Conservation (phyloP, 495 filamentous ascomycete genomes). For the Penicillium desertorum region DNA sequence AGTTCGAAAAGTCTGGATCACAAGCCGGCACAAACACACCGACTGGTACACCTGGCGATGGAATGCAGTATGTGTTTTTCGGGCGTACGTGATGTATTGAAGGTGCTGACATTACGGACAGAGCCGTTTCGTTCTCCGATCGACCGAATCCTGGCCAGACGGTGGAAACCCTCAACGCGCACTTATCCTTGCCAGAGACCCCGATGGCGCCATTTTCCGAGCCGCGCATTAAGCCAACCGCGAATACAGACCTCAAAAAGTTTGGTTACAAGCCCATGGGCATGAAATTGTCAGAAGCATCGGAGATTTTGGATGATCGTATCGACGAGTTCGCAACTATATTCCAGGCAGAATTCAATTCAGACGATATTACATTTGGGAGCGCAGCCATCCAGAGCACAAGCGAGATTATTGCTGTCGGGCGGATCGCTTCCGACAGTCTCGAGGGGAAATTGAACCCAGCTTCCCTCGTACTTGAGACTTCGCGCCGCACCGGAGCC, state of each 20-base stretch:
- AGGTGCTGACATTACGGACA: conserved; percentile 30
- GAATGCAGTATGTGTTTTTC: conserved; percentile 32
- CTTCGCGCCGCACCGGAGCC: conserved; percentile 78
- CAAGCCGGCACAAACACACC: conserved; percentile 33
- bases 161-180: conserved; percentile 76
- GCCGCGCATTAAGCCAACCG: conserved; percentile 74
- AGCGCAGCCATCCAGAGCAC: conserved; percentile 82
- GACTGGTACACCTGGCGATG: conserved; percentile 28
- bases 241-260: conserved; percentile 83
- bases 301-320: conserved; percentile 88
- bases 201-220: conserved; percentile 71
- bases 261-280: conserved; percentile 88
- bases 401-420: conserved; percentile 83
- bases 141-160: conserved; percentile 76
- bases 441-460: conserved; percentile 79
- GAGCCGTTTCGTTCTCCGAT: conserved; percentile 62
- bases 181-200: conserved; percentile 65
- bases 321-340: conserved; percentile 81
- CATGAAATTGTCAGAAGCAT: conserved; percentile 89
- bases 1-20: conserved; percentile 37
- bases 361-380: conserved; percentile 81
- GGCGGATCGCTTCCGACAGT: conserved; percentile 84
- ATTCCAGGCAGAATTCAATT: conserved; percentile 69
- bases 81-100: background rate
- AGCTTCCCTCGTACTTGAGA: conserved; percentile 83